Base-by-base conservation (phyloP, 192 early-diverging fungal species). In the Geosiphon pyriformis region DNA sequence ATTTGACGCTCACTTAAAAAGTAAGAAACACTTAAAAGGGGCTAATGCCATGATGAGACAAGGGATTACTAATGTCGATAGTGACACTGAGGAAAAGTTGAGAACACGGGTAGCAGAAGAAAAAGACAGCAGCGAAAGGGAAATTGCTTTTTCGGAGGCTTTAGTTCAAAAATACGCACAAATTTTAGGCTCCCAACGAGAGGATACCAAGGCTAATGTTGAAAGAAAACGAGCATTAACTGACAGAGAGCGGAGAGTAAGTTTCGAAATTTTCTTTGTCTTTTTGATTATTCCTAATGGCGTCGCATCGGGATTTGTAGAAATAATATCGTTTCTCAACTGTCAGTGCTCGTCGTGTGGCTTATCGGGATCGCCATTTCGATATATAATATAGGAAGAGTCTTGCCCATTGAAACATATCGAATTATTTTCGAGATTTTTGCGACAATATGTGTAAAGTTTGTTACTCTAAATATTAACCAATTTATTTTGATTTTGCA, bases 221-320 rank as follows among this genome's bases (percentile, higher is more conserved):
- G 91, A 95, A 73, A 81, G 95, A 54, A 92, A 95, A 63, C 94
- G 96, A 69, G 88, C 93, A 23, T 76, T 98, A 51, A 95, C 93
- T 15, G 92, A 90, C 30, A 78, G 87, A 33, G 95, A 96, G 73
- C 83, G 91, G 26, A 74, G 74, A 35, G 85, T 84, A 74, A 80
- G 80, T 76, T 23, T 30, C 22, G 22, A 58, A n/a, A n/a, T n/a
- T n/a, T n/a, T n/a, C n/a, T n/a, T n/a, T n/a, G n/a, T n/a, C n/a
- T n/a, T n/a, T n/a, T n/a, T n/a, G n/a, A n/a, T n/a, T n/a, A n/a
- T n/a, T n/a, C n/a, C n/a, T n/a, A n/a, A n/a, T n/a, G n/a, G n/a
- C n/a, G n/a, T n/a, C n/a, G n/a, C n/a, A n/a, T n/a, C n/a, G n/a
- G n/a, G n/a, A n/a, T n/a, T n/a, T n/a, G n/a, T n/a, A n/a, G n/a